Evolutionary conservation across 441 rosid genomes (phyloP).

Genomic region (Populus hybrid): DNA sequence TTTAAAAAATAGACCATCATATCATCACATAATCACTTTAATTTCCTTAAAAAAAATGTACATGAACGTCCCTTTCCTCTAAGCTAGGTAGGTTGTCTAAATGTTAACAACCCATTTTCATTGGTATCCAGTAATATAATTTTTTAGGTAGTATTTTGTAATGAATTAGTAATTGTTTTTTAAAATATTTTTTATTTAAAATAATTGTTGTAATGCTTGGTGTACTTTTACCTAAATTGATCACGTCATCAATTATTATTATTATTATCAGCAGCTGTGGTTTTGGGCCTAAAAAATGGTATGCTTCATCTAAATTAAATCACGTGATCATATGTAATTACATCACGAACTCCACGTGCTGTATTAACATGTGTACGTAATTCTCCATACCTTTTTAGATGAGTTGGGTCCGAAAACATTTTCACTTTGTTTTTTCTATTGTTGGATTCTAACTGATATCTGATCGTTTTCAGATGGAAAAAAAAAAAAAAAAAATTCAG

Average conservation of each 20-base stretch:
- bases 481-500: too few species aligned
- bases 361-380: neutral
- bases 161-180: too few species aligned
- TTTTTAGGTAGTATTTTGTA: too few species aligned
- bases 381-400: neutral
- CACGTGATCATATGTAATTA: neutral
- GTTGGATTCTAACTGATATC: neutral
- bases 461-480: neutral
- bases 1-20: accelerated
- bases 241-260: too few species aligned
- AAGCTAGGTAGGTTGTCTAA: too few species aligned
- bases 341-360: neutral
- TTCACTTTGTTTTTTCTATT: too few species aligned
- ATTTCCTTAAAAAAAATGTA: too few species aligned
- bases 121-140: too few species aligned
- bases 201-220: neutral
- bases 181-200: too few species aligned
- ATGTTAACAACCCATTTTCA: too few species aligned
- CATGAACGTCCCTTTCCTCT: too few species aligned
- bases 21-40: too few species aligned
- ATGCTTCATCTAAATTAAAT: neutral
- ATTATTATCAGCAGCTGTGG: neutral
- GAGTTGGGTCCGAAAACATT: neutral
- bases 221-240: neutral
- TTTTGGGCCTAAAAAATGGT: neutral